Base-by-base conservation (phyloP, 2,329 filamentous ascomycete genomes). In the Elsinoe necatrix region DNA sequence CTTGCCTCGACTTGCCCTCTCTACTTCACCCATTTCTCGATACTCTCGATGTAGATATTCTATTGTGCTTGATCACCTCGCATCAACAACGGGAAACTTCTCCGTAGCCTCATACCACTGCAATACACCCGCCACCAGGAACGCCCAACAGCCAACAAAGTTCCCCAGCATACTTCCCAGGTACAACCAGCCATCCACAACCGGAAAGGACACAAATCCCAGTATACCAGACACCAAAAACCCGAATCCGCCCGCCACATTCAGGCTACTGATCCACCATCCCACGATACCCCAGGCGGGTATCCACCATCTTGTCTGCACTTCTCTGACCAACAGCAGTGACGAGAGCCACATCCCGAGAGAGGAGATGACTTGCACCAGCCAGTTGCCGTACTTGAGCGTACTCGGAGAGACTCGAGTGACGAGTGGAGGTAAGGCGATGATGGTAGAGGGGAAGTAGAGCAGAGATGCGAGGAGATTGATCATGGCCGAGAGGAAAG, bases 211-310 rank as follows among this genome's bases (percentile, higher is more conserved):
- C 16, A 29, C 31, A 16, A 43, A 55, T 4, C 58, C 58, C 18
- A 59, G 48, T n/a, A 39, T 37, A 7, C 55, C 55, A 23, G 45
- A 55, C 12, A 59, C 18, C 48, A 56, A 57, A 35, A 59, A 59
- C 14, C 58, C 58, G 2, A 58, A 42, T 1, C 78, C 77, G 0
- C 83, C 83, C n/a, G 85, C 69, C 2, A 84, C 66, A 62, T 85
- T 86, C 81, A 82, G 85, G 8, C 78, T 67, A 0, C 81, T 82
- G 61, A 86, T 78, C 66, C 85, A 82, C 84, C 83, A 86, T 2
- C 83, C 83, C 1, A 86, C 72, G 0, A 81, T 71, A 2, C 68
- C 64, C 3, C 72, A 73, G 0, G 80, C 79, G 0, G 83, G 82
- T 9, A 72, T 68, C 62, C 80, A 86, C 83, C 83, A 86, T 41